Evolutionary conservation across 352 stramenopile genomes (phyloP), one percentile per base, ranked within the genome.

Genomic region (Phytopythium aichiense): DNA sequence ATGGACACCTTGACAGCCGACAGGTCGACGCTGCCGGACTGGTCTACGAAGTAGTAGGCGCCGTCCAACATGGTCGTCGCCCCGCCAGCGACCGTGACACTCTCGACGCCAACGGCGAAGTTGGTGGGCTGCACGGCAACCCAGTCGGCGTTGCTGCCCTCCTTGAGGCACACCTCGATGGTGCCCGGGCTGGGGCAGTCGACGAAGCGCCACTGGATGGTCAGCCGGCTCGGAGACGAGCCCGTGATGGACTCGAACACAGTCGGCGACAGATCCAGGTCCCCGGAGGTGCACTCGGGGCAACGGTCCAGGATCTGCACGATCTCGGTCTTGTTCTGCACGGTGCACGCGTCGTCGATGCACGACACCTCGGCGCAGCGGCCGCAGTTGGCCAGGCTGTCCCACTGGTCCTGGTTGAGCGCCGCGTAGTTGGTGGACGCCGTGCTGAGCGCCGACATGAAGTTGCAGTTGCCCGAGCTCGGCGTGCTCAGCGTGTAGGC

Each of bases 301-400:
- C 84, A 93, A 5, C 77, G 79, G 56, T 93, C 82, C 15, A 89
- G 66, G 56, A 93, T 80, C 58, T 93, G 72, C 18, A 91, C 74
- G 50, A 93, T 51, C 16, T 80, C 68, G 6, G 64, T 81, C 42
- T 69, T 77, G 55, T 76, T 75, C 55, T 77, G 60, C 28, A 31
- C 64, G 12, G 66, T 62, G 58, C 84, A 92, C 18, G 66, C 58
- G 0, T 65, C 56, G 67, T 93, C 84, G 7, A 77, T 71, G 55
- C 81, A 91, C 48, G 75, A 81, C 25, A 88, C 78, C 54, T 86
- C 67, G 40, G 80, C 76, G 53, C 81, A 91, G 31, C 81, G 78
- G 31, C 78, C 79, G 46, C 79, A 89, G 52, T 77, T 81, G 23
- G 50, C 63, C 30, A 80, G 73, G 25, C 35, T 69, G 52, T 85